phyloP scores from a whole-genome alignment of 352 stramenopile species.

The Plasmopara muralis region DNA sequence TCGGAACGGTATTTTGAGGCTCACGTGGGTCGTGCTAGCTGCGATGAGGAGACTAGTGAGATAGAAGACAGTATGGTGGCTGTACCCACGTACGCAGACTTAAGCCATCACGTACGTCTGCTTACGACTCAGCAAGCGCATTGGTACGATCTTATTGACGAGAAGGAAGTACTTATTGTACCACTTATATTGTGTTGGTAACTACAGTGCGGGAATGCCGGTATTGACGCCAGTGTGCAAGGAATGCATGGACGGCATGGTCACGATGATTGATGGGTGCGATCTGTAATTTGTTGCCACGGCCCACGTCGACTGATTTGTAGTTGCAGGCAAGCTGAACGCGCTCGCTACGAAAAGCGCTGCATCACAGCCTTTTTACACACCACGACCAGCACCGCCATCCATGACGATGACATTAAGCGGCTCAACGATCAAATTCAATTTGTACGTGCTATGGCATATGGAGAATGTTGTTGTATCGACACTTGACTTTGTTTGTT shows the following conservation, averaged over 20 bases:
- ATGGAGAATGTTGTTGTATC: neutral
- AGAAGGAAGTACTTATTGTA: neutral
- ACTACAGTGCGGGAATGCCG: conserved; percentile 40
- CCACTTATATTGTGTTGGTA: neutral
- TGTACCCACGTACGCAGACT: conserved; percentile 57
- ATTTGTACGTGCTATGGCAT: conserved; percentile 37
- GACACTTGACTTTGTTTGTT: neutral
- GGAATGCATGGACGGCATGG: conserved; percentile 71
- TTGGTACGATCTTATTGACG: conserved; percentile 33
- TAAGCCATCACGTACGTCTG: conserved; percentile 66
- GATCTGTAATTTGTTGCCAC: conserved; percentile 1
- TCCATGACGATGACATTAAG: conserved; percentile 52
- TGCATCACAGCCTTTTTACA: conserved; percentile 54
- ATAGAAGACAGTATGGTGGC: conserved; percentile 59
- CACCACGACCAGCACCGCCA: conserved; percentile 32
- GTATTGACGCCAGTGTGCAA: conserved; percentile 64
- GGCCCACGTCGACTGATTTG: neutral
- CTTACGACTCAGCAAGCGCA: conserved; percentile 66
- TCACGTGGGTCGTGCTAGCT: conserved; percentile 16
- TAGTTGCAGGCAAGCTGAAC: conserved; percentile 45
- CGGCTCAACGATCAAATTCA: conserved; percentile 66
- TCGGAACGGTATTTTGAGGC: conserved; percentile 17
- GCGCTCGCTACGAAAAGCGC: conserved; percentile 67
- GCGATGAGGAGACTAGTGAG: conserved; percentile 15
- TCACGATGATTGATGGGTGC: conserved; percentile 60